phyloP scores from a whole-genome alignment of 2,329 filamentous ascomycete species.

The Penicillium sp. region DNA sequence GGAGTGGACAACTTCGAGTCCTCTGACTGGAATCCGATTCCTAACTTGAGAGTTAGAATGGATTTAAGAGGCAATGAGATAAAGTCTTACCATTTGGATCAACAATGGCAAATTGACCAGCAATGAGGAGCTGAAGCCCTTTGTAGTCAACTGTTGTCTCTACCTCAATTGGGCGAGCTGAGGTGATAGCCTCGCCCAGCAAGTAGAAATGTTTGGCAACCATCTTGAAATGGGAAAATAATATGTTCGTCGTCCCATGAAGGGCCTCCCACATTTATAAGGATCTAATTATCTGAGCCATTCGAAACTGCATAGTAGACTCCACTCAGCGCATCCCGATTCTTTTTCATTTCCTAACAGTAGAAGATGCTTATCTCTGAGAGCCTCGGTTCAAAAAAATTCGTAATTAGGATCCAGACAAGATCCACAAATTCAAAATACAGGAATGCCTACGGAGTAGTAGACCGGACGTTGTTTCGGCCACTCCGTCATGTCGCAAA shows the following conservation, averaged over 20 bases:
- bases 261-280: constrained; percentile 13
- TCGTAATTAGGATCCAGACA: constrained; percentile 1
- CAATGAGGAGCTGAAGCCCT: constrained; percentile 22
- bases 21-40: constrained; percentile 23
- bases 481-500: background rate
- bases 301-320: constrained; percentile 5
- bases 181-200: constrained; percentile 21
- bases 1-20: constrained; percentile 6
- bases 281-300: background rate
- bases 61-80: background rate
- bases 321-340: constrained; percentile 1
- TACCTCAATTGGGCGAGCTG: constrained; percentile 21
- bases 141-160: constrained; percentile 20
- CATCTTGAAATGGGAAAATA: constrained; percentile 9
- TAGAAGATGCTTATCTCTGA: background rate
- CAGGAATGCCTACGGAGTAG: background rate
- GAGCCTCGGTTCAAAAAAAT: constrained; percentile 14
- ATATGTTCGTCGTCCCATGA: background rate
- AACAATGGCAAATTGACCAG: constrained; percentile 32
- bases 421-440: background rate
- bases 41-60: constrained; percentile 8
- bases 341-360: background rate
- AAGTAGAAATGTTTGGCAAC: constrained; percentile 20
- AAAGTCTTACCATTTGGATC: constrained; percentile 26
- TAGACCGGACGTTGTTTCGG: background rate